phyloP scores from a whole-genome alignment of 257 asterid genomes.

The Marsdenia floribunda region DNA sequence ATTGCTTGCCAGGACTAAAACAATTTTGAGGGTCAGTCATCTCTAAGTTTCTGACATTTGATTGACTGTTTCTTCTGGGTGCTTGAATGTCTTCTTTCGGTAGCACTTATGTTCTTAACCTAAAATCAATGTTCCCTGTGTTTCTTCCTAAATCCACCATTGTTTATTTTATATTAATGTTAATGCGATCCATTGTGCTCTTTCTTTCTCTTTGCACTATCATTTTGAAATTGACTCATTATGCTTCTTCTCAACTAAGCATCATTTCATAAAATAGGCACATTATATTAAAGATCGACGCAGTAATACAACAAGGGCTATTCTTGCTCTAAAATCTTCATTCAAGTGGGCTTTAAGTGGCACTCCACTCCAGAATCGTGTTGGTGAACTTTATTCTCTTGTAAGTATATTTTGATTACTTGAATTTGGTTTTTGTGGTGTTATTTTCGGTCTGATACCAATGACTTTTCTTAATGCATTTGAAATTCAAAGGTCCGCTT shows the following conservation, averaged over 20 bases:
- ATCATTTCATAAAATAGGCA: conserved; percentile 45
- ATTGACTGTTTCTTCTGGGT: not conserved
- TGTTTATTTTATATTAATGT: not conserved
- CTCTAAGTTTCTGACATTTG: not conserved
- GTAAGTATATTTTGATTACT: conserved; percentile 43
- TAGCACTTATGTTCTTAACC: not conserved
- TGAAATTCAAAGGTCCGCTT: conserved; percentile 71
- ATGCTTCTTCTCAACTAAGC: not conserved
- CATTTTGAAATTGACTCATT: not conserved
- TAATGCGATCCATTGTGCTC: not conserved
- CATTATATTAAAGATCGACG: conserved; percentile 87
- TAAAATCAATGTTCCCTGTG: not conserved
- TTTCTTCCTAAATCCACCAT: not conserved
- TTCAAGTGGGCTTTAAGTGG: conserved; percentile 98
- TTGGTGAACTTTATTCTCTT: conserved; percentile 96
- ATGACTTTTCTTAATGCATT: not conserved
- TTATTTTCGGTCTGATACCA: not conserved
- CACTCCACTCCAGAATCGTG: conserved; percentile 97
- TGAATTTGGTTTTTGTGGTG: not conserved
- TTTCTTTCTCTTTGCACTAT: not conserved
- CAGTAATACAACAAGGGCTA: conserved; percentile 77
- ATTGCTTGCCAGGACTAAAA: not conserved
- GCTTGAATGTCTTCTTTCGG: not conserved
- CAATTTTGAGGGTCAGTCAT: not conserved
- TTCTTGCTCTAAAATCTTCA: conserved; percentile 68